phyloP scores from a whole-genome alignment of 1,284 basidiomycete species.

The Sanguinoderma infundibulare region DNA sequence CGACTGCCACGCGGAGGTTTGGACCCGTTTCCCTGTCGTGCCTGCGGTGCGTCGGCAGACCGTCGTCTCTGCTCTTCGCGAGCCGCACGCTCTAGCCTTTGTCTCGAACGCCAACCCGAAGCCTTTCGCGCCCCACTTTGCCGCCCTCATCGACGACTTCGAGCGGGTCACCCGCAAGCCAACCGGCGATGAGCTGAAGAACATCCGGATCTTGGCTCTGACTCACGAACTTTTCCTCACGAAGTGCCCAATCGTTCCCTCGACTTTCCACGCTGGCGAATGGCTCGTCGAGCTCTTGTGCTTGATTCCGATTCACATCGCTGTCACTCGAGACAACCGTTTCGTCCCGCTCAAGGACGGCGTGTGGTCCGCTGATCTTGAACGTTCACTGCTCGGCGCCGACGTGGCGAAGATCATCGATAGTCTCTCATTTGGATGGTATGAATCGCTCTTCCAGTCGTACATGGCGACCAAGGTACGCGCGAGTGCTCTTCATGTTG shows the following conservation, averaged over 20 bases:
- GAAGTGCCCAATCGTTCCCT: not conserved
- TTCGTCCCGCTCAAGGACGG: constrained; percentile 67
- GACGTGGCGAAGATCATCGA: constrained; percentile 63
- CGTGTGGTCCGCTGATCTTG: constrained; percentile 51
- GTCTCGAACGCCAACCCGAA: constrained; percentile 44
- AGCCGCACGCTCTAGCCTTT: constrained; percentile 44
- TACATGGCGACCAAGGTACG: constrained; percentile 61
- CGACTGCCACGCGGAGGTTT: constrained; percentile 63
- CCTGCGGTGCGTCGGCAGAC: constrained; percentile 56
- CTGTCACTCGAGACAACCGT: constrained; percentile 58
- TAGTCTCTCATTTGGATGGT: constrained; percentile 64
- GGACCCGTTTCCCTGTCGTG: constrained; percentile 65
- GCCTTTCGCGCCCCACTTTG: constrained; percentile 47
- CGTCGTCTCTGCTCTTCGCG: constrained; percentile 38
- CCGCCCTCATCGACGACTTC: constrained; percentile 49
- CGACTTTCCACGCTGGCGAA: constrained; percentile 52
- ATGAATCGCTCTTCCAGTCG: constrained; percentile 64
- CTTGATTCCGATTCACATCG: constrained; percentile 67
- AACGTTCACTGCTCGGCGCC: constrained; percentile 58
- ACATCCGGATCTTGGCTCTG: constrained; percentile 39
- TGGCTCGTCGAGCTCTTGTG: constrained; percentile 68
- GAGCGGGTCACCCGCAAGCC: constrained; percentile 56
- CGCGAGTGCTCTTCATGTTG: not conserved
- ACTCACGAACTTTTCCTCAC: constrained; percentile 13
- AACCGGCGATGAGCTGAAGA: constrained; percentile 45